Evolutionary conservation across 805 yeast species (phyloP).

Genomic region (Metschnikowia baotianmanensis): DNA sequence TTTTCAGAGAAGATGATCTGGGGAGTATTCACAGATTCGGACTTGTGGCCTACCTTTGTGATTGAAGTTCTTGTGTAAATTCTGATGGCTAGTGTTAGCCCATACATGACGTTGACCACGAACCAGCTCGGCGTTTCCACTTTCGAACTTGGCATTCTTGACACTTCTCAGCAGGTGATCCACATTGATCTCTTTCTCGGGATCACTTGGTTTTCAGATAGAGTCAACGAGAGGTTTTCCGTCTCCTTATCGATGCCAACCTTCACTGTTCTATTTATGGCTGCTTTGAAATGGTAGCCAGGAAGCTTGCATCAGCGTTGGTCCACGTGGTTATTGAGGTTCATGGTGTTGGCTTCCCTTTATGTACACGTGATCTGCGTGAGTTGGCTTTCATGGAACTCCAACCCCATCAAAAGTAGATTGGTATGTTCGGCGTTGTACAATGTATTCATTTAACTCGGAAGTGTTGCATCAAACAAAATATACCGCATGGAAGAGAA

Average conservation of each 20-base stretch:
- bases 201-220: slow-evolving; percentile 24
- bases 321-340: slow-evolving; percentile 41
- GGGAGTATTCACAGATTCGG: slow-evolving; percentile 45
- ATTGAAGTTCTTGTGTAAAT: slow-evolving; percentile 39
- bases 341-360: slow-evolving; percentile 42
- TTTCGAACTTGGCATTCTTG: slow-evolving; percentile 48
- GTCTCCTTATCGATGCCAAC: slow-evolving; percentile 22
- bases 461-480: slow-evolving; percentile 52
- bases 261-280: slow-evolving; percentile 27
- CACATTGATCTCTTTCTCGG: slow-evolving; percentile 21
- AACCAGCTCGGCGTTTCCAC: slow-evolving; percentile 50
- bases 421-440: slow-evolving; percentile 64
- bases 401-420: slow-evolving; percentile 59
- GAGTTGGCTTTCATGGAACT: slow-evolving; percentile 60
- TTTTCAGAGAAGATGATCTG: slow-evolving; percentile 41
- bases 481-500: slow-evolving; percentile 56
- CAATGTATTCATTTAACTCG: slow-evolving; percentile 63
- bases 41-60: slow-evolving; percentile 53
- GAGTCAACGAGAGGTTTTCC: slow-evolving; percentile 24
- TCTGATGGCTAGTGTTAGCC: slow-evolving; percentile 16
- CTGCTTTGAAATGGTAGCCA: slow-evolving; percentile 40
- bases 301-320: slow-evolving; percentile 38
- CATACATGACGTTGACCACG: slow-evolving; percentile 49
- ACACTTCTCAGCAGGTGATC: slow-evolving; percentile 47
- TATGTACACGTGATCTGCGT: slow-evolving; percentile 53